Evolutionary conservation across 352 stramenopile genomes (phyloP).

Genomic region (Pythium sp.): DNA sequence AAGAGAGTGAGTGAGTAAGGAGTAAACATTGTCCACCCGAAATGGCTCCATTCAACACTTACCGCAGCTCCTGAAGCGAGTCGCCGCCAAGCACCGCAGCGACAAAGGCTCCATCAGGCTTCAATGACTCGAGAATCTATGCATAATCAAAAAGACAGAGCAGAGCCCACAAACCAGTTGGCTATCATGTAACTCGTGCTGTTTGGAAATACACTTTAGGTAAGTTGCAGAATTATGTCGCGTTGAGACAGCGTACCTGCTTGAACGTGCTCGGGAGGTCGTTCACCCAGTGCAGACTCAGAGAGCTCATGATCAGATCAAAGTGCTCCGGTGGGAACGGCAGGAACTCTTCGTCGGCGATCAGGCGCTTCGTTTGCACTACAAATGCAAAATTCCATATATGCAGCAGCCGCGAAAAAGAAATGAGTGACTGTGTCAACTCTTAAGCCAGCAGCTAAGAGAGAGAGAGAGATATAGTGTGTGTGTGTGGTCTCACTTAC

Average conservation of each 20-base stretch:
- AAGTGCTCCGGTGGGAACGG: slow-evolving; percentile 95
- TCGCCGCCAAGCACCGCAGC: slow-evolving; percentile 94
- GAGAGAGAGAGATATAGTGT: background rate
- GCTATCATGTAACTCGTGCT: background rate
- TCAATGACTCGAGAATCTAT: slow-evolving; percentile 84
- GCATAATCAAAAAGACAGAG: background rate
- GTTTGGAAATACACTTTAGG: background rate
- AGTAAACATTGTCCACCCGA: background rate
- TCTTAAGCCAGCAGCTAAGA: background rate
- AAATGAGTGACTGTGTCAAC: background rate
- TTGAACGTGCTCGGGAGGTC: slow-evolving; percentile 89
- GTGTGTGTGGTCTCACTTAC: background rate
- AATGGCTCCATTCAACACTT: slow-evolving; percentile 19
- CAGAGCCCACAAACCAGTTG: background rate
- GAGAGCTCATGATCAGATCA: slow-evolving; percentile 94
- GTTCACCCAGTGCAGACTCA: slow-evolving; percentile 97
- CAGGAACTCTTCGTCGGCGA: slow-evolving; percentile 92
- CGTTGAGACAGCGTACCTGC: slow-evolving; percentile 30
- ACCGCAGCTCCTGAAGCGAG: slow-evolving; percentile 94
- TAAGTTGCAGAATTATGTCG: background rate
- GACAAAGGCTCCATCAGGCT: slow-evolving; percentile 97
- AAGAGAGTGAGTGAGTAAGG: background rate
- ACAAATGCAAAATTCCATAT: slow-evolving; percentile 11
- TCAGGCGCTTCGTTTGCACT: slow-evolving; percentile 75
- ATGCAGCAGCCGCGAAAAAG: background rate